These are phyloP conservation scores for Hymenoscyphus fructigenus DNA, from an alignment of 2,329 filamentous ascomycete species.

Conservation along the genomic window DNA sequence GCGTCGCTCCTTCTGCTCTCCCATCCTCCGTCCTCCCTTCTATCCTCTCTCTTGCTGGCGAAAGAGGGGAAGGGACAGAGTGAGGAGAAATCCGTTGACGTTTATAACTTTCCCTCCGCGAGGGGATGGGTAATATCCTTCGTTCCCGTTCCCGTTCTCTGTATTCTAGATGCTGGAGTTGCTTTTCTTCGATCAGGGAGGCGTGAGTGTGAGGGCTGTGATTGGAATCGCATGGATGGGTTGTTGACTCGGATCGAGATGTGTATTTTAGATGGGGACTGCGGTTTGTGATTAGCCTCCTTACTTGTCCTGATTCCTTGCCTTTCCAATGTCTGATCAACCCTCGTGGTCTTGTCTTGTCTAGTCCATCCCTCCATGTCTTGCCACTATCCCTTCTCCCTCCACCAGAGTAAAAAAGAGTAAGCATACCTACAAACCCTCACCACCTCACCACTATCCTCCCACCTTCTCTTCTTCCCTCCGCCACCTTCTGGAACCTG, in stretches of 20 bases:
- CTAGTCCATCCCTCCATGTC: background rate
- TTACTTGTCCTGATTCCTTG: too few species aligned
- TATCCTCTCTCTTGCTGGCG: background rate
- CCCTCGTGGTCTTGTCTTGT: background rate
- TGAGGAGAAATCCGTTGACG: background rate
- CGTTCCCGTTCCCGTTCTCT: background rate
- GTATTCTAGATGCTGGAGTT: background rate
- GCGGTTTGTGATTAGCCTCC: background rate
- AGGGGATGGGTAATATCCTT: background rate
- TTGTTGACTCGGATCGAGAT: background rate
- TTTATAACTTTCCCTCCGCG: background rate
- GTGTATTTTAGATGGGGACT: background rate
- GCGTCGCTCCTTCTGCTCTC: background rate
- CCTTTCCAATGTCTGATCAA: background rate
- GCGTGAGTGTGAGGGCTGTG: background rate
- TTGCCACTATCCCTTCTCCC: background rate
- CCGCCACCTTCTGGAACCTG: constrained; percentile 20
- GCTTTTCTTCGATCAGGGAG: background rate
- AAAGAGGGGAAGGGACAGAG: background rate
- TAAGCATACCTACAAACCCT: constrained; percentile 21
- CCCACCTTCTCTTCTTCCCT: constrained; percentile 27
- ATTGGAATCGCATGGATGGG: background rate
- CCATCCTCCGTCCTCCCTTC: background rate
- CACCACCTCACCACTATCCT: constrained; percentile 20
- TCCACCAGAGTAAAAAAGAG: too few species aligned